phyloP scores from a whole-genome alignment of 2,329 filamentous ascomycete genomes.

The Metarhizium brunneum region DNA sequence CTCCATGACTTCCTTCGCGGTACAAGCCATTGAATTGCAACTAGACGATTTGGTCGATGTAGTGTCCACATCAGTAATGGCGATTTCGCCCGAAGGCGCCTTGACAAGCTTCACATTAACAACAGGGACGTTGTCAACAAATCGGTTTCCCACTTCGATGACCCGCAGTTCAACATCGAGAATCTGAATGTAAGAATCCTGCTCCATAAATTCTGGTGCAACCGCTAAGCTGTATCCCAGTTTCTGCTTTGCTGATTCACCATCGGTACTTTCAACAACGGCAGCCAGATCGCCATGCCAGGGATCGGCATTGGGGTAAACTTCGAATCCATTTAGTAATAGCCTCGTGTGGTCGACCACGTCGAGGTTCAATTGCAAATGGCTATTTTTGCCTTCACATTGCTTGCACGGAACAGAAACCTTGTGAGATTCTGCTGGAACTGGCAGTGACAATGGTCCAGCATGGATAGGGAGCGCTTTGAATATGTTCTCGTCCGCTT shows the following conservation, averaged over 20 bases:
- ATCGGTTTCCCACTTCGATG: conserved; percentile 47
- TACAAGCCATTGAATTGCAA: conserved; percentile 43
- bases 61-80: conserved; percentile 40
- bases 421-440: conserved; percentile 23
- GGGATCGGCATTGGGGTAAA: conserved; percentile 46
- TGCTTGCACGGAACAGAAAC: conserved; percentile 44
- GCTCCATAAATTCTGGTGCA: conserved; percentile 34
- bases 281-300: conserved; percentile 35
- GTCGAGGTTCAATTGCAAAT: conserved; percentile 44
- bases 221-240: conserved; percentile 42
- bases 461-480: conserved; percentile 27
- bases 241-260: conserved; percentile 24
- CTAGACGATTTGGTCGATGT: conserved; percentile 18
- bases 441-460: conserved; percentile 27
- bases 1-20: conserved; percentile 29
- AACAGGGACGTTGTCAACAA: conserved; percentile 43
- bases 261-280: conserved; percentile 31
- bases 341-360: conserved; percentile 41
- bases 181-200: conserved; percentile 41
- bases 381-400: conserved; percentile 37
- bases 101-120: conserved; percentile 55
- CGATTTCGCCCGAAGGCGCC: conserved; percentile 42
- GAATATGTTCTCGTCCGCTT: conserved; percentile 32
- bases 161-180: conserved; percentile 48
- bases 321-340: conserved; percentile 48